Evolutionary conservation across 805 yeast species (phyloP).

Genomic region (Maudiozyma serrabonitensis): DNA sequence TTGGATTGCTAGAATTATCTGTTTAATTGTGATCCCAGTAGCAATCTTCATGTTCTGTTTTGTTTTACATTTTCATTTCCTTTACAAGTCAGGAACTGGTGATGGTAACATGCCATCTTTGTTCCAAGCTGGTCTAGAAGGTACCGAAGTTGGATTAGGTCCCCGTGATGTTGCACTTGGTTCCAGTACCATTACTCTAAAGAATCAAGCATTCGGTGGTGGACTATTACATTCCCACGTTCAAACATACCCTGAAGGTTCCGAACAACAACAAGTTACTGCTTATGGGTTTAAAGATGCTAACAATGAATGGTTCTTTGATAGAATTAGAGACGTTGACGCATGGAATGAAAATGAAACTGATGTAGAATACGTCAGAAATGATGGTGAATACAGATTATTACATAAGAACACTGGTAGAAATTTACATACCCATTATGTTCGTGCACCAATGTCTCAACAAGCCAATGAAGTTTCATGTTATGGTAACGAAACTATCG

Average conservation of each 20-base stretch:
- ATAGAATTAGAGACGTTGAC: conserved; percentile 41
- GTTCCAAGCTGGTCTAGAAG: conserved; percentile 68
- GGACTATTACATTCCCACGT: conserved; percentile 80
- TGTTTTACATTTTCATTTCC: conserved; percentile 65
- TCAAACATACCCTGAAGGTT: conserved; percentile 82
- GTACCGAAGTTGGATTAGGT: conserved; percentile 52
- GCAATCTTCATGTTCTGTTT: conserved; percentile 54
- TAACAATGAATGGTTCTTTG: conserved; percentile 75
- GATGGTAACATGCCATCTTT: conserved; percentile 70
- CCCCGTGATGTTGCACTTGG: conserved; percentile 67
- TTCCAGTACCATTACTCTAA: conserved; percentile 37
- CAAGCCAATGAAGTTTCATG: conserved; percentile 77
- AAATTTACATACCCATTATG: conserved; percentile 73
- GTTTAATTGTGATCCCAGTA: conserved; percentile 57
- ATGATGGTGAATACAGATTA: conserved; percentile 63
- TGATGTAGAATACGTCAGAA: conserved; percentile 34
- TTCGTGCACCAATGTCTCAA: conserved; percentile 64
- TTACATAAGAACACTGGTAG: conserved; percentile 62
- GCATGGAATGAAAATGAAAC: conserved; percentile 23
- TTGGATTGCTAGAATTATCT: conserved; percentile 58
- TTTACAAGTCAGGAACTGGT: conserved; percentile 73
- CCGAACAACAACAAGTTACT: conserved; percentile 89
- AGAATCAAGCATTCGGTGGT: conserved; percentile 67
- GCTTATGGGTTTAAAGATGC: conserved; percentile 83
- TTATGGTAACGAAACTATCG: conserved; percentile 61